Percentiles rank a stretch among this genome's conserved stretches.
phyloP scores from a whole-genome alignment of 805 yeast genomes.

The Lipomyces kockii region DNA sequence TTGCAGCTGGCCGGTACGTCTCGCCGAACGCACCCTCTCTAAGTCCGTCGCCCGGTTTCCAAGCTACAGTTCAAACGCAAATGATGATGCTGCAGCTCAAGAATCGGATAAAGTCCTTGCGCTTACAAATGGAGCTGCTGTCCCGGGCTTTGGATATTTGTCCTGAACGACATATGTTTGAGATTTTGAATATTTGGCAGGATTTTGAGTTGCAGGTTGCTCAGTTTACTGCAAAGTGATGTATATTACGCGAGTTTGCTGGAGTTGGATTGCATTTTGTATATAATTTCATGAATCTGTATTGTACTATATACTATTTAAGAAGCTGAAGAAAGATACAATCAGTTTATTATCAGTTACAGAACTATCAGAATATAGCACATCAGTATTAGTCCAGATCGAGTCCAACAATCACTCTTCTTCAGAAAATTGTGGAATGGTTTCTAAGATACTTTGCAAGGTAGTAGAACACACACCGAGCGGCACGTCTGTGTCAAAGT shows the following conservation, averaged over 20 bases:
- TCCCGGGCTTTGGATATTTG: constrained; percentile 57
- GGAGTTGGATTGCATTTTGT: not conserved
- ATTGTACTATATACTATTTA: not conserved
- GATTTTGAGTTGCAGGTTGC: constrained; percentile 32
- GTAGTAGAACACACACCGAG: not conserved
- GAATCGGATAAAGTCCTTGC: constrained; percentile 48
- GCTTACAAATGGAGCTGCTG: constrained; percentile 60
- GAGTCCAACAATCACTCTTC: not conserved
- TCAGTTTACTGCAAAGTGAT: constrained; percentile 17
- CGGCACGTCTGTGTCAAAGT: not conserved
- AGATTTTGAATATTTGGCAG: constrained; percentile 66
- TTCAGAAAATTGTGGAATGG: not conserved
- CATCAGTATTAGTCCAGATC: not conserved
- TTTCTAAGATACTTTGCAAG: not conserved
- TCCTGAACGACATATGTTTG: constrained; percentile 59
- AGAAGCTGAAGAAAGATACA: not conserved
- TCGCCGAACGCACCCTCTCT: constrained; percentile 49
- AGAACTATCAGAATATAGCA: not conserved
- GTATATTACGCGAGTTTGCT: not conserved
- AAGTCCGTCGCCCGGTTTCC: constrained; percentile 19
- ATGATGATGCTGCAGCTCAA: constrained; percentile 42
- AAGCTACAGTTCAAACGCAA: constrained; percentile 9
- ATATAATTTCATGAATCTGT: not conserved
- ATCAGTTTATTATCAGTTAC: not conserved
- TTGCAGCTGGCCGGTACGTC: constrained; percentile 68